Evolutionary conservation across 192 early-diverging fungal species (phyloP).

Genomic region (Globomyces pollinis-pini): DNA sequence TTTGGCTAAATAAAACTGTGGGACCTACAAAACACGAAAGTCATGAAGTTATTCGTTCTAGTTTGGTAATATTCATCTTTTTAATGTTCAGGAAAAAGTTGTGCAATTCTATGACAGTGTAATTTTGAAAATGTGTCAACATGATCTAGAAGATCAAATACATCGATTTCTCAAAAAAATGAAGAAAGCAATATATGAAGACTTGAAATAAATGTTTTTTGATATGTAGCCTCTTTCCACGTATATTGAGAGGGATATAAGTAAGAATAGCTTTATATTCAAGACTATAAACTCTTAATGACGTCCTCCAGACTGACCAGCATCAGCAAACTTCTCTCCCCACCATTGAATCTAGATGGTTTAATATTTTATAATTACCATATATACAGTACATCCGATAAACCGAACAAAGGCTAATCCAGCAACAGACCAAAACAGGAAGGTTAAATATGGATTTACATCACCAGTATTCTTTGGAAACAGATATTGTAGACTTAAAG

Average conservation of each 20-base stretch:
- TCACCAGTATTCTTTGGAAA: neutral
- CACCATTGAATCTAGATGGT: slow-evolving; percentile 28
- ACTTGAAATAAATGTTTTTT: too few relatives aligned
- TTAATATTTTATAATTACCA: too few relatives aligned
- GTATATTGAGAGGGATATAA: too few relatives aligned
- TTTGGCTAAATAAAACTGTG: slow-evolving; percentile 6
- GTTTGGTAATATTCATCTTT: too few relatives aligned
- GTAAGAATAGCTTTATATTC: too few relatives aligned
- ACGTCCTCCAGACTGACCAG: too few relatives aligned
- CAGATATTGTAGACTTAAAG: neutral
- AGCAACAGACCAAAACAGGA: slow-evolving; percentile 86
- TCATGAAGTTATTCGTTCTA: neutral
- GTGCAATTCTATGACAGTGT: slow-evolving; percentile 2
- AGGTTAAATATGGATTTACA: slow-evolving; percentile 66
- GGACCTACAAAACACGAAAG: neutral
- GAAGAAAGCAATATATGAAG: slow-evolving; percentile 5
- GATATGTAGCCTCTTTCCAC: too few relatives aligned
- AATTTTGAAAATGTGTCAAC: slow-evolving; percentile 1
- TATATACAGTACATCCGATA: slow-evolving; percentile 18
- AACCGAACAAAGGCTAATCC: slow-evolving; percentile 18
- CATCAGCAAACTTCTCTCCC: slow-evolving; percentile 18
- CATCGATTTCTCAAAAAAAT: neutral
- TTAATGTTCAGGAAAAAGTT: neutral
- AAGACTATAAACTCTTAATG: too few relatives aligned
- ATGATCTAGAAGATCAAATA: slow-evolving; percentile 2